Evolutionary conservation across 2,329 filamentous ascomycete genomes (phyloP), one percentile per base, ranked within the genome.

Genomic region (Grosmannia huntii): DNA sequence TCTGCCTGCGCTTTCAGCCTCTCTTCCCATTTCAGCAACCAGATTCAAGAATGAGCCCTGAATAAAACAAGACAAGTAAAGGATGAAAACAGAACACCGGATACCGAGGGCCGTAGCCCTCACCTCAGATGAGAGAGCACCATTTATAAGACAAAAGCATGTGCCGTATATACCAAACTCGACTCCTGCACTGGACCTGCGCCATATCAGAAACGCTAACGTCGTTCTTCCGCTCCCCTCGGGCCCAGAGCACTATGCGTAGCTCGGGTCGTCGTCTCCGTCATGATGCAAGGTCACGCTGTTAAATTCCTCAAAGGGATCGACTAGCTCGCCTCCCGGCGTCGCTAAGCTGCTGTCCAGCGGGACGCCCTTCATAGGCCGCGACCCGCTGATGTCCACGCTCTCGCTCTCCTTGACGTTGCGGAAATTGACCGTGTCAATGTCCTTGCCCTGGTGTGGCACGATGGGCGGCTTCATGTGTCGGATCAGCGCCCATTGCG

Each of bases 291-390:
- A 77, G 55, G 94, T 99, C 49, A 99, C 91, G 69, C 90, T 95
- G 77, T 97, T 99, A 73, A 99, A 99, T 71, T 97, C 94, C 72
- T 96, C 89, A 69, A 99, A 99, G 1, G 94, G 94, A 78, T 99
- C 94, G 4, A 82, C 78, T 28, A 61, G 54, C 68, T 96, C 92
- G 44, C 80, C 87, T 51, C 87, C 89, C 1, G 92, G 92, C 3
- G 92, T 97, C 2, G 87, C 83, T 57, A 95, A 76, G 1, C 89
- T 89, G 50, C 87, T 92, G 68, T 96, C 90, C 61, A 96, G 75
- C 10, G 90, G 90, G 14, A 96, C 89, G 2, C 90, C 90, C 23
- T 70, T 68, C 69, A 76, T 76, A 12, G 74, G 71, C 63, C 73
- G 78, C 2, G 81, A 77, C 21, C 82, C 80, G 60, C 82, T 83